Conservation (phyloP, 768 basidiomycete species). For the Ramaria rubella region DNA sequence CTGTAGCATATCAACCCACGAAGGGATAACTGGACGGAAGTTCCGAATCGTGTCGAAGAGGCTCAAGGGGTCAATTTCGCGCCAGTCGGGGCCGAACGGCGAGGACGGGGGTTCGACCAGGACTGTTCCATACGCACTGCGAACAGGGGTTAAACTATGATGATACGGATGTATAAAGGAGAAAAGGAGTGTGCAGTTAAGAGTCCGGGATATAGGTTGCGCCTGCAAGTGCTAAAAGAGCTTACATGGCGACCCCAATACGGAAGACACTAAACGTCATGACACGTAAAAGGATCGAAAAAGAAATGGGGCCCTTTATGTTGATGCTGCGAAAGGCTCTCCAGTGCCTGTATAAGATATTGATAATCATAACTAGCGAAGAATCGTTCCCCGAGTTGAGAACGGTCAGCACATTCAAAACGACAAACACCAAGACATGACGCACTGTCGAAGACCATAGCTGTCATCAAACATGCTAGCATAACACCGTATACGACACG, state of each 20-base stretch:
- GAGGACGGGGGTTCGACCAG: background rate
- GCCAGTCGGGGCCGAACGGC: background rate
- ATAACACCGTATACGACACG: background rate
- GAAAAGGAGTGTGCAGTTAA: background rate
- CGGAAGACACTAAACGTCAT: background rate
- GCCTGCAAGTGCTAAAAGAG: background rate
- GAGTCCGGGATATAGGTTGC: no score
- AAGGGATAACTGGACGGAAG: background rate
- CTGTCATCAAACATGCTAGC: background rate
- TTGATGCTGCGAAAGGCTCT: background rate
- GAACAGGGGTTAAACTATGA: background rate
- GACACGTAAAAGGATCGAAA: background rate
- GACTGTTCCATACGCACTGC: background rate
- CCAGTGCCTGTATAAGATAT: background rate
- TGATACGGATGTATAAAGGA: background rate
- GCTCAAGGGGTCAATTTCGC: background rate
- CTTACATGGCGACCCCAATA: background rate
- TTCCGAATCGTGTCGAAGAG: background rate
- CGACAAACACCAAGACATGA: background rate
- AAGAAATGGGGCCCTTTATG: background rate
- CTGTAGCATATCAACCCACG: slow-evolving; percentile 8
- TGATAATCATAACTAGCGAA: background rate
- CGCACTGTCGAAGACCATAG: slow-evolving; percentile 2
- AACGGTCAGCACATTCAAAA: background rate
- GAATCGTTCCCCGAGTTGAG: background rate